These are phyloP conservation scores for Aspergillus sp. DNA, from an alignment of 2,329 filamentous ascomycete species.

Conservation along the genomic window DNA sequence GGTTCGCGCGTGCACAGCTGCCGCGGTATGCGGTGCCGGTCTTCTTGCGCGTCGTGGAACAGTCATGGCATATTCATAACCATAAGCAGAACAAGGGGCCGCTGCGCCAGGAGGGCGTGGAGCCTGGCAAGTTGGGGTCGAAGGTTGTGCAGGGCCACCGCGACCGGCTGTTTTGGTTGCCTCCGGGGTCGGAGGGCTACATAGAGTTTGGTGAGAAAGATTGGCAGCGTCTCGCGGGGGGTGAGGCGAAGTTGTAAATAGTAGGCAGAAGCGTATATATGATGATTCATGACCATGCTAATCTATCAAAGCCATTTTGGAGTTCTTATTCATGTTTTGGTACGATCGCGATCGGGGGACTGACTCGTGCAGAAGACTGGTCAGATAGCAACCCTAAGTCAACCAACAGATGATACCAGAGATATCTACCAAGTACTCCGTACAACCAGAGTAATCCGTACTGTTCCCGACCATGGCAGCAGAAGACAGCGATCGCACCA, in stretches of 20 bases:
- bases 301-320: no score
- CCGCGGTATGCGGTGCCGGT: conserved; percentile 75
- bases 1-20: conserved; percentile 60
- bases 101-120: conserved; percentile 66
- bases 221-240: conserved; percentile 56
- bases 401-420: no score
- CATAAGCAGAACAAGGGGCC: conserved; percentile 80
- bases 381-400: no score
- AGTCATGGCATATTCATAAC: conserved; percentile 55
- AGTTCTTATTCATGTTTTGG: no score
- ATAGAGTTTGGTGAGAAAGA: conserved; percentile 60
- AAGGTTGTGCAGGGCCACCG: conserved; percentile 46
- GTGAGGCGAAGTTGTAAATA: conserved; percentile 48
- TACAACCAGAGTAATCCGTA: no score
- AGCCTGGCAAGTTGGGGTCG: conserved; percentile 52
- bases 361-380: no score
- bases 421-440: no score
- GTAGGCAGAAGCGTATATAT: neutral
- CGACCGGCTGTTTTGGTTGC: conserved; percentile 55
- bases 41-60: conserved; percentile 65
- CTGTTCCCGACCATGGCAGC: no score
- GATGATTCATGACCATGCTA: no score
- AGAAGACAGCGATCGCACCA: no score
- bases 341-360: no score
- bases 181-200: conserved; percentile 55